Base-by-base conservation (phyloP, 2,329 filamentous ascomycete genomes). In the Colletotrichum filicis region DNA sequence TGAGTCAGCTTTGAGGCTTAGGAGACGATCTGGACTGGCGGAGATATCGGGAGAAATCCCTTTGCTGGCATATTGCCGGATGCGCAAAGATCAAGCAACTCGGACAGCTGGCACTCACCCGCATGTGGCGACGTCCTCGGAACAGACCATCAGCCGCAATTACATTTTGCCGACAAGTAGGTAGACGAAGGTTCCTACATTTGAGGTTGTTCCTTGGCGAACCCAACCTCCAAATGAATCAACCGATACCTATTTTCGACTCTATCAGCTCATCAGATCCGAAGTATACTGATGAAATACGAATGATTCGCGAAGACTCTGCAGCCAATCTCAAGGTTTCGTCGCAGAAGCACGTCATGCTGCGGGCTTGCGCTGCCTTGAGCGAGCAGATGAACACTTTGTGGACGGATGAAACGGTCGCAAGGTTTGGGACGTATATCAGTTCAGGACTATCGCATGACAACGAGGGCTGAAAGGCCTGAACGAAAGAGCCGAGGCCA, bases 321-420 rank as follows among this genome's bases (percentile, higher is more conserved):
- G 61, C 9, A 16, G 11, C 37, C 35, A 22, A 26, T 16, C 37
- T 12, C 49, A 61, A 56, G 57, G 59, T 66, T 66, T 60, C 4
- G 66, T 66, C 49, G 60, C 67, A 53, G 67, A 56, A 55, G 55
- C 66, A 68, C 57, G 60, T 55, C 66, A 65, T 59, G 55, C 42
- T 49, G 42, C 32, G 12, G 32, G 59, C 66, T 73, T 53, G 55
- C 64, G 66, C 66, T n/a, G 46, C 56, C 28, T 35, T 66, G 42
- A 16, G 57, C 58, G 67, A 73, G 71, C 46, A 73, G 71, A 73
- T 30, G 71, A 73, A 73, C 71, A 52, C 60, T 66, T 42, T 35
- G 60, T 37, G 60, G 53, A 49, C 49, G n/a, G 71, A 71, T 66
- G 71, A 73, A 73, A 73, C 67, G 56, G 56, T 61, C 61, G 32